Base-by-base conservation (phyloP, 371 early-diverging fungal genomes). In the Actinomucor elegans region DNA sequence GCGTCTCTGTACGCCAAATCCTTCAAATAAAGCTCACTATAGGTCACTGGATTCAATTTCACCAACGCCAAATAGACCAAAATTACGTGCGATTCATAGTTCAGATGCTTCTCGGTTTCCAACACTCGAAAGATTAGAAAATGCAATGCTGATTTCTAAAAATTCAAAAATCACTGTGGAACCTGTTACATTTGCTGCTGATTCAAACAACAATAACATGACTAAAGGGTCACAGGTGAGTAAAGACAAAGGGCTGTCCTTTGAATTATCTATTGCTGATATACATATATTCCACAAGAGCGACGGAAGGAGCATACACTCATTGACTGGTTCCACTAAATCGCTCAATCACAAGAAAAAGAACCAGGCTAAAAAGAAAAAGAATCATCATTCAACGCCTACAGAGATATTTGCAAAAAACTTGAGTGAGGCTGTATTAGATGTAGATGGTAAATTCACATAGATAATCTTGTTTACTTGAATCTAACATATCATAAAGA, bases 361-460 rank as follows among this genome's bases (percentile, higher is more conserved):
- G 33, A 57, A 50, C 31, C 52, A 33, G 31, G 43, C 43, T 32
- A 36, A 43, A 43, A 33, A 23, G 7, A 51, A 20, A 51, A 47
- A 21, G 33, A 56, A 52, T 14, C 36, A 38, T 27, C 59, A 29
- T 8, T 51, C 50, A 18, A 63, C 54, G 11, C 76, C 76, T 3
- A 61, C 76, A 27, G 73, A 75, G 21, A 66, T 72, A 2, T 75
- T 75, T 60, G 73, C 76, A 4, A 65, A 69, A 24, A 75, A 75
- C 32, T 40, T 75, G 14, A 72, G 71, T 27, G 73, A 72, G 51
- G 76, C 76, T n/a, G 76, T 75, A 8, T 34, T 72, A n/a, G 71
- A 72, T 52, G 70, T 67, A n/a, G 67, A 75, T 53, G 75, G 75
- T 71, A 64, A n/a, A n/a, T 36, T 47, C n/a, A 27, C 20, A 38